These are phyloP conservation scores for Apostasia ramifera DNA, from an alignment of 106 monocot species.

Conservation along the genomic window DNA sequence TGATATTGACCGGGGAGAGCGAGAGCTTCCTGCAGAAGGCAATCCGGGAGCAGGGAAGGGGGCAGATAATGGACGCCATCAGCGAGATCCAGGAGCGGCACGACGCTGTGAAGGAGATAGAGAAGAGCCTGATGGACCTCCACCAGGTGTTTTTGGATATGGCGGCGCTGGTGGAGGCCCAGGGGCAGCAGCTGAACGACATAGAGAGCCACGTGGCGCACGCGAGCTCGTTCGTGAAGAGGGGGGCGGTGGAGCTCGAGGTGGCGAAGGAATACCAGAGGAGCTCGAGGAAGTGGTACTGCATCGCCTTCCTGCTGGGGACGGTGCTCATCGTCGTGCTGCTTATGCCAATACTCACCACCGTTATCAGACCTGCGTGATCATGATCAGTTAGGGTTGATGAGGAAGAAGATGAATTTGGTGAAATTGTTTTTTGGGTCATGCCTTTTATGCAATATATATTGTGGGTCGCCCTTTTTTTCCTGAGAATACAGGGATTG, in stretches of 20 bases:
- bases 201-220: conserved; percentile 55
- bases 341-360: conserved; percentile 3
- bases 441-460: too few species aligned
- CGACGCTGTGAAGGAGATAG: conserved; percentile 48
- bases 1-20: conserved; percentile 32
- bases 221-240: conserved; percentile 51
- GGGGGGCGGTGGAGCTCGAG: conserved; percentile 39
- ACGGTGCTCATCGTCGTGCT: conserved; percentile 2
- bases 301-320: conserved; percentile 17
- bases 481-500: too few species aligned
- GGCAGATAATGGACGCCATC: conserved; percentile 55
- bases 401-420: too few species aligned
- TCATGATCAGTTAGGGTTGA: too few species aligned
- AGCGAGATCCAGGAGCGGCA: conserved; percentile 56
- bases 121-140: conserved; percentile 47
- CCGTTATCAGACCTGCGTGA: conserved; percentile 1
- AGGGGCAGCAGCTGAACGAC: conserved; percentile 53
- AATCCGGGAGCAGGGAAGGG: conserved; percentile 37
- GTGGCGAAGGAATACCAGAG: conserved; percentile 18
- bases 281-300: conserved; percentile 32
- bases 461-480: too few species aligned
- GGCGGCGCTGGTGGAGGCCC: conserved; percentile 53
- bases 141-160: conserved; percentile 72
- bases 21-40: conserved; percentile 42
- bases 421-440: too few species aligned